Percentiles rank a stretch among this genome's conserved stretches.
Evolutionary conservation across 148 eudicot genomes (phyloP).

Genomic region (Bassia scoparia): DNA sequence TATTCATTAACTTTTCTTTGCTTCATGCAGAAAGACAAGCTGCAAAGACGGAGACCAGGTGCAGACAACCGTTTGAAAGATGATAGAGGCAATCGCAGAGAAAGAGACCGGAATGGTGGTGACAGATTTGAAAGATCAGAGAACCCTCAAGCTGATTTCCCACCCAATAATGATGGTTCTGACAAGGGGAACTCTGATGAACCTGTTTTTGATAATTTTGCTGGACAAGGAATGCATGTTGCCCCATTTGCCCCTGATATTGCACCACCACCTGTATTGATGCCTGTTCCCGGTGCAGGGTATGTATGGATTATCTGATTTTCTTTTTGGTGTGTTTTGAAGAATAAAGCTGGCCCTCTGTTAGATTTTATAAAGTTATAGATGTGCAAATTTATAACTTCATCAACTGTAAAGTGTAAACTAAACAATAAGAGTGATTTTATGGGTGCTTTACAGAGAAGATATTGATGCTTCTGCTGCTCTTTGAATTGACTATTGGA

Average conservation of each 20-base stretch:
- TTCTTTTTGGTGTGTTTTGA: background rate
- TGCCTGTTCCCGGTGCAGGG: conserved; percentile 99
- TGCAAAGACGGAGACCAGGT: conserved; percentile 68
- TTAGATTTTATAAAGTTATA: background rate
- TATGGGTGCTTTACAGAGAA: no score
- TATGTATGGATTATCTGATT: conserved; percentile 23
- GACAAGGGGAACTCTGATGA: conserved; percentile 71
- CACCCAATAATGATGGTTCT: conserved; percentile 49
- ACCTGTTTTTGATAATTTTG: conserved; percentile 64
- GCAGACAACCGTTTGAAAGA: conserved; percentile 61
- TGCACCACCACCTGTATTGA: conserved; percentile 77
- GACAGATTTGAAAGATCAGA: conserved; percentile 77
- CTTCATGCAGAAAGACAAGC: conserved; percentile 65
- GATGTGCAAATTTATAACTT: no score
- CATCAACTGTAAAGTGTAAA: no score
- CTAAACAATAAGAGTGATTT: no score
- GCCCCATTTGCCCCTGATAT: conserved; percentile 76
- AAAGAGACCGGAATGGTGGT: conserved; percentile 57
- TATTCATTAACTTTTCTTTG: background rate
- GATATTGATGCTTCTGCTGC: background rate
- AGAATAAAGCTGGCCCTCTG: background rate
- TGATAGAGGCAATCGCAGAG: conserved; percentile 70
- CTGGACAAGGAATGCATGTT: conserved; percentile 74
- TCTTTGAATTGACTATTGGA: background rate
- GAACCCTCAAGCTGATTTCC: conserved; percentile 56